Evolutionary conservation across 2,329 filamentous ascomycete genomes (phyloP).

Genomic region (Periglandula ipomoeae): DNA sequence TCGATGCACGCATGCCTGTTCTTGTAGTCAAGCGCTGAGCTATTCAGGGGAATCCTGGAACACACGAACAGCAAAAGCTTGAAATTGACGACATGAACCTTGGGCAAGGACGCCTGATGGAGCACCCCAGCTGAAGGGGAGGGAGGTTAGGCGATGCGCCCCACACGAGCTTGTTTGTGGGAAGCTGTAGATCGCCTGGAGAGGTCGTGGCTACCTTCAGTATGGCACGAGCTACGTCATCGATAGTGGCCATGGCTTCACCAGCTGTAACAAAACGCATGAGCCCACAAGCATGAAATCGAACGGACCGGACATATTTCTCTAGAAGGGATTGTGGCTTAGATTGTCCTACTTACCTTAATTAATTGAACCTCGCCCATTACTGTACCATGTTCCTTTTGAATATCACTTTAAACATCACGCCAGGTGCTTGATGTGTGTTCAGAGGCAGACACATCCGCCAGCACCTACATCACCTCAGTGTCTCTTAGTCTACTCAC

Average conservation of each 20-base stretch:
- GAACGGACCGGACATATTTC: not conserved
- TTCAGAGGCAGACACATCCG: not conserved
- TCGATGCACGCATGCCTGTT: too few relatives aligned
- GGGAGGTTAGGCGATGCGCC: not conserved
- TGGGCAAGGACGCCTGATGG: not conserved
- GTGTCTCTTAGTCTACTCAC: not conserved
- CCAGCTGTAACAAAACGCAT: not conserved
- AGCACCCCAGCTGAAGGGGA: not conserved
- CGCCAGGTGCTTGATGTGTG: not conserved
- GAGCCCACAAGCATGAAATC: not conserved
- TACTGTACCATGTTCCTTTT: too few relatives aligned
- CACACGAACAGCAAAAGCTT: not conserved
- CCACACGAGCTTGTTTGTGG: constrained; percentile 6
- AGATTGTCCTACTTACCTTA: not conserved
- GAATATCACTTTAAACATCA: not conserved
- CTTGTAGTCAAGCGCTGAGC: too few relatives aligned
- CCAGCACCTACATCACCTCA: not conserved
- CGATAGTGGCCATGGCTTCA: not conserved
- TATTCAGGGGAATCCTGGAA: not conserved
- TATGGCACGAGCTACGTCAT: constrained; percentile 3
- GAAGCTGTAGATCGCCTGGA: not conserved
- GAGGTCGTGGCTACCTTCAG: not conserved
- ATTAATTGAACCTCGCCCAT: too few relatives aligned
- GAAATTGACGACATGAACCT: not conserved
- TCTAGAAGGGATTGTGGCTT: not conserved